These are phyloP conservation scores for Alternaria atra DNA, from an alignment of 2,329 filamentous ascomycete species.

Conservation along the genomic window DNA sequence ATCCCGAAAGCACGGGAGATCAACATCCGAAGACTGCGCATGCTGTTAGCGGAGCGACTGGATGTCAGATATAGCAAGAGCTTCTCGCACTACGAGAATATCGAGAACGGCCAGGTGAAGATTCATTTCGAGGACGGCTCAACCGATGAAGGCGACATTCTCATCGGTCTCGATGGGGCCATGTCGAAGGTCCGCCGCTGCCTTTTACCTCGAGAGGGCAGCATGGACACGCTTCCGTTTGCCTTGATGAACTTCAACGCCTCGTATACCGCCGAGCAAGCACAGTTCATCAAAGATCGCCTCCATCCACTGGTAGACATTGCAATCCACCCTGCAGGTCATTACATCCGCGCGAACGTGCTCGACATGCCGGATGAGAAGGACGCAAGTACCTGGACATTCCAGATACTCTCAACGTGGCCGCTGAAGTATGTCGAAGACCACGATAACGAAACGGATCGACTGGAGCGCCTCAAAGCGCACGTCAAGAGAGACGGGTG, in stretches of 20 bases:
- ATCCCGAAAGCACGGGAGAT: conserved; percentile 46
- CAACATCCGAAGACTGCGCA: conserved; percentile 50
- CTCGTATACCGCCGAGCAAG: conserved; percentile 37
- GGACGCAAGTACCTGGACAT: conserved; percentile 48
- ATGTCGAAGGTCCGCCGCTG: conserved; percentile 39
- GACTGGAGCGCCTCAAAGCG: conserved; percentile 38
- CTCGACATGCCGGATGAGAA: conserved; percentile 45
- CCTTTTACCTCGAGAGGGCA: conserved; percentile 28
- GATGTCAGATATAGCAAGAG: conserved; percentile 44
- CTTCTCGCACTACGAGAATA: conserved; percentile 27
- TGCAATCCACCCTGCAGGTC: conserved; percentile 42
- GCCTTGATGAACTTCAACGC: conserved; percentile 44
- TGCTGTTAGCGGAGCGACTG: conserved; percentile 46
- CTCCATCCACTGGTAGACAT: conserved; percentile 44
- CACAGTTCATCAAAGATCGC: conserved; percentile 34
- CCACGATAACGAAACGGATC: conserved; percentile 36
- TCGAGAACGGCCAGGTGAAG: conserved; percentile 34
- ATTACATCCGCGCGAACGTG: conserved; percentile 43
- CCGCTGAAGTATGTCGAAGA: conserved; percentile 36
- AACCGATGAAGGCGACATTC: conserved; percentile 29
- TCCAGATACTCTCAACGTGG: conserved; percentile 48
- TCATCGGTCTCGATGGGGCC: conserved; percentile 41
- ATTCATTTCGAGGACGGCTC: conserved; percentile 39
- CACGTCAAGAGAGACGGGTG: conserved; percentile 39
- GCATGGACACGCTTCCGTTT: conserved; percentile 37